Evolutionary conservation across 768 basidiomycete species (phyloP), one percentile per base, ranked within the genome.

Genomic region (Lepiota subincarnata): DNA sequence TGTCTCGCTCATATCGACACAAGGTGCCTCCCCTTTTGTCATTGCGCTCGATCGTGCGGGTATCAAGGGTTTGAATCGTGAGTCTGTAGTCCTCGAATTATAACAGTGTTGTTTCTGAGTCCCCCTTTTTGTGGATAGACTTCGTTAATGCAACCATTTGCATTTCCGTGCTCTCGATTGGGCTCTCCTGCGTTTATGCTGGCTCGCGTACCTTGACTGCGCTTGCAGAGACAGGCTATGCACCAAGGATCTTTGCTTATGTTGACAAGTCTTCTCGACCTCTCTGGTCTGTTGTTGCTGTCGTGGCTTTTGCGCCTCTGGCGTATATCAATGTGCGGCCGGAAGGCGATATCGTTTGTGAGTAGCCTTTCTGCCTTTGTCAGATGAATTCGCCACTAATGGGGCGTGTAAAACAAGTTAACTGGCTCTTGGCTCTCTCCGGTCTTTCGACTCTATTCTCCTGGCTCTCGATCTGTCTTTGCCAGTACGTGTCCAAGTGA

Each of bases 211-310:
- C 74, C 0, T 60, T 77, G 34, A 71, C 73, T 38, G 76, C 76
- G 12, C 69, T 77, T 37, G 74, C 73, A 16, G 74, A 77, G 59
- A 75, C 74, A 11, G 76, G 76, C 10, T 77, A 73, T 48, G 74
- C 76, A 0, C 76, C 76, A n/a, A 70, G 60, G 41, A 57, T 73
- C 46, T 75, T 77, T 52, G 45, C 67, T 20, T 77, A 75, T 60
- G 73, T 77, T 56, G 74, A 76, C 62, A 77, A 77, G 56, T 75
- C 74, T 8, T 66, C 68, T 46, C 72, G 76, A n/a, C 76, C 76
- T 10, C 64, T 75, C n/a, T 74, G 58, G 57, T 71, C 73, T 11
- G 68, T 77, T 11, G 50, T 74, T 22, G 65, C 64, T 20, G 67
- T 72, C 40, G 58, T 77, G 40, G 41, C 58, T 12, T 75, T 69